These are phyloP conservation scores for Fraxinus albicans DNA, from an alignment of 305 asterid genomes.

Conservation along the genomic window DNA sequence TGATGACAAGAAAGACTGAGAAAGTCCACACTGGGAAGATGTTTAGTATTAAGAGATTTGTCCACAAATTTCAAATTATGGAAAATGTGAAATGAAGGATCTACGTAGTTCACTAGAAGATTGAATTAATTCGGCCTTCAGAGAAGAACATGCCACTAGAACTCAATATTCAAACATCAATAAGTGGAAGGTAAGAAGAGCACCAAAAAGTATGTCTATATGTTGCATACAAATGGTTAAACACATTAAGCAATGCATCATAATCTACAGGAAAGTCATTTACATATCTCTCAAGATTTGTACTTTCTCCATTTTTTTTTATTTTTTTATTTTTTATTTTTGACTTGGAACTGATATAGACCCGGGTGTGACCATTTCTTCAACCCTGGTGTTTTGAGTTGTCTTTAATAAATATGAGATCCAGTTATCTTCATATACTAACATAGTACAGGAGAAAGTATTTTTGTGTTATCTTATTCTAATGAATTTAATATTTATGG, in stretches of 20 bases:
- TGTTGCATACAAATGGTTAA: not conserved
- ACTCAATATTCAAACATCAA: not conserved
- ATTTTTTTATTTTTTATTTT: not conserved
- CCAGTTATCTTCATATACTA: not conserved
- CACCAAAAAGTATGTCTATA: not conserved
- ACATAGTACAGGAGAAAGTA: not conserved
- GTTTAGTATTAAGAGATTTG: not conserved
- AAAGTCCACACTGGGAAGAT: constrained; percentile 10
- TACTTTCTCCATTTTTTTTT: not conserved
- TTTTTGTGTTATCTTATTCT: not conserved
- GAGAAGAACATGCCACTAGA: not conserved
- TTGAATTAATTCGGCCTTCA: not conserved
- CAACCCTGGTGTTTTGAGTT: not conserved
- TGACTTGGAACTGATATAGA: not conserved
- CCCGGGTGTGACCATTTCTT: not conserved
- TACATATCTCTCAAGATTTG: not conserved
- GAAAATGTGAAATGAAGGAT: not conserved
- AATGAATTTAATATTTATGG: not conserved
- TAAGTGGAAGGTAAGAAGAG: not conserved
- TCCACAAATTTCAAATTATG: constrained; percentile 9
- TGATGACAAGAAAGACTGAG: constrained; percentile 11
- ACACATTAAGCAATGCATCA: not conserved
- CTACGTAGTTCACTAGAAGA: not conserved
- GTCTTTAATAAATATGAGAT: not conserved
- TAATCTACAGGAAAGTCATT: not conserved